Percentiles rank a stretch among this genome's conserved stretches.
Conservation (phyloP, 805 yeast species). For the Kluyveromyces nonfermentans region DNA sequence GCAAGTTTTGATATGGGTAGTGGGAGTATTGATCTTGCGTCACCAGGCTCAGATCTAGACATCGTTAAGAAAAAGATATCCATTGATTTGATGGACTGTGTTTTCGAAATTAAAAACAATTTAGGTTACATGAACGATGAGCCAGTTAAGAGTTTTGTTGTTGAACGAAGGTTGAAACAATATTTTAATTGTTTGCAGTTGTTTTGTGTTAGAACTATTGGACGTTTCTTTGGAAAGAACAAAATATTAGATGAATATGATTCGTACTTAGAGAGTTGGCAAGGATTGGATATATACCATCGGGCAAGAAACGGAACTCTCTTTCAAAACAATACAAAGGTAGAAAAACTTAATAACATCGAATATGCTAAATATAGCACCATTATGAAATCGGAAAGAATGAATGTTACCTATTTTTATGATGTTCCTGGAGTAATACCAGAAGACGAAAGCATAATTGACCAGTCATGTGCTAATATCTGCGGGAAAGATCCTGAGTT, state of each 20-base stretch:
- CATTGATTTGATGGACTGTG: constrained; percentile 42
- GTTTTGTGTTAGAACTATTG: background rate
- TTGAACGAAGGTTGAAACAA: constrained; percentile 15
- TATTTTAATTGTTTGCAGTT: constrained; percentile 7
- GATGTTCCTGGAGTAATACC: constrained; percentile 68
- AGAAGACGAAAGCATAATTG: constrained; percentile 16
- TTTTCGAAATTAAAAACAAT: constrained; percentile 59
- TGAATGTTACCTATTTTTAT: constrained; percentile 50
- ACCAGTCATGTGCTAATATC: constrained; percentile 49
- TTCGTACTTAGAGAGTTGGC: constrained; percentile 44
- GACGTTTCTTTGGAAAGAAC: background rate
- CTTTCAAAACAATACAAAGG: constrained; percentile 20
- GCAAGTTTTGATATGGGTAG: constrained; percentile 45
- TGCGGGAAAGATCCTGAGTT: constrained; percentile 48
- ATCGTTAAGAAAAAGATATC: constrained; percentile 39
- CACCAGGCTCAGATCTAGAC: constrained; percentile 46
- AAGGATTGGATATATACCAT: constrained; percentile 62
- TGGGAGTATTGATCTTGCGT: constrained; percentile 49
- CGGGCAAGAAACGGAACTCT: constrained; percentile 25
- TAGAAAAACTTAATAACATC: constrained; percentile 31
- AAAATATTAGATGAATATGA: constrained; percentile 5
- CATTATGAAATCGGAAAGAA: constrained; percentile 49
- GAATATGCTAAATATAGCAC: constrained; percentile 81
- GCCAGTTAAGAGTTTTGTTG: constrained; percentile 11
- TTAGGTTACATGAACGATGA: constrained; percentile 44